phyloP scores from a whole-genome alignment of 139 green algal genomes.

The Chlorella sp. region DNA sequence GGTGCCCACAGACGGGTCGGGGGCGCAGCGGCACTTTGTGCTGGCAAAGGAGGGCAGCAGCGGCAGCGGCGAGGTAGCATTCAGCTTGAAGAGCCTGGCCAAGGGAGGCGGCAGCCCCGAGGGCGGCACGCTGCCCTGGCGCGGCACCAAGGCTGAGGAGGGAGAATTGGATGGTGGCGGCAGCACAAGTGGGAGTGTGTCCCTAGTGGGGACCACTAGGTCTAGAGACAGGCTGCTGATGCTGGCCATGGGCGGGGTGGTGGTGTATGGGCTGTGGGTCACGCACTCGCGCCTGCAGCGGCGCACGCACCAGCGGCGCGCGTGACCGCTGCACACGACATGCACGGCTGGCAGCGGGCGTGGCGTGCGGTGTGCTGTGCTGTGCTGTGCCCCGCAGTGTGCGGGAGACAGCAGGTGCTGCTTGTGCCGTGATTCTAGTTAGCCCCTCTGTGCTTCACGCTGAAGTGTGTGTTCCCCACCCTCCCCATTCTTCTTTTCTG shows the following conservation, averaged over 20 bases:
- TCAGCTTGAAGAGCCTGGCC: not conserved
- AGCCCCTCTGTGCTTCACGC: not conserved
- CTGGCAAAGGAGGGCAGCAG: slow-evolving; percentile 26
- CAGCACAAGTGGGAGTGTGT: not conserved
- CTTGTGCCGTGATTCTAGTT: not conserved
- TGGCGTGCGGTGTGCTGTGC: not conserved
- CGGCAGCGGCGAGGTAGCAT: not conserved
- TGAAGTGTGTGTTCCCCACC: not conserved
- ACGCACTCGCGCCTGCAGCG: slow-evolving; percentile 11
- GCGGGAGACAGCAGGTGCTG: not conserved
- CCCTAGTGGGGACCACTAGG: not conserved
- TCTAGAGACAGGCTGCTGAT: slow-evolving; percentile 4
- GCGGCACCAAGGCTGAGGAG: not conserved
- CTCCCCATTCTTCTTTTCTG: not conserved
- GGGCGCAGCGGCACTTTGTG: slow-evolving; percentile 43
- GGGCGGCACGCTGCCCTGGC: not conserved
- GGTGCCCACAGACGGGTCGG: slow-evolving; percentile 46
- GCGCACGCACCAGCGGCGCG: not conserved
- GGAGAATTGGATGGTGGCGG: not conserved
- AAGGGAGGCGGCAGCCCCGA: not conserved
- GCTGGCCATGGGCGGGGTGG: not conserved
- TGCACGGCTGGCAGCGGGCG: not conserved
- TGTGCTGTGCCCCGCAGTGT: not conserved
- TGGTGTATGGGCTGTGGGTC: slow-evolving; percentile 29
- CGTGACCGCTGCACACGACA: not conserved